Conservation (phyloP, 2,329 filamentous ascomycete species). For the Aspergillus glaucus region DNA sequence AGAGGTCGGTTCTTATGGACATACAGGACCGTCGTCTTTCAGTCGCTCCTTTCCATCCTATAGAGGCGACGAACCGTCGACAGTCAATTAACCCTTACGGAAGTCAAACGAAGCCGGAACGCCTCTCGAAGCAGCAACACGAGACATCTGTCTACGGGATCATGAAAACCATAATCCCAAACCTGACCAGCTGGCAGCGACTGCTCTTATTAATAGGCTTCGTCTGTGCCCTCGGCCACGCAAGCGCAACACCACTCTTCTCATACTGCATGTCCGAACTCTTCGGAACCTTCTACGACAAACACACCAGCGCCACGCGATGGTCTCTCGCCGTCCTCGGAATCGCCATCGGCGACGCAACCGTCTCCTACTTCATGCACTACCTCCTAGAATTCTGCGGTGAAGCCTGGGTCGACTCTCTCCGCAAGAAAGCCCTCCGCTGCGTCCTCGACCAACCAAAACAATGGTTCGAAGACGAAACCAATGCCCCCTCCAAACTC, state of each 20-base stretch:
- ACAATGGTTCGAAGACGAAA: constrained; percentile 67
- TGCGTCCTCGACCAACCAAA: constrained; percentile 69
- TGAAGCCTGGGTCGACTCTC: constrained; percentile 68
- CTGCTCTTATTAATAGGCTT: constrained; percentile 55
- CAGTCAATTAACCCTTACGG: not conserved
- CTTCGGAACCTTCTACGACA: constrained; percentile 61
- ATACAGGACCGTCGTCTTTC: not conserved
- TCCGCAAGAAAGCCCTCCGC: constrained; percentile 62
- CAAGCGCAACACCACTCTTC: constrained; percentile 65
- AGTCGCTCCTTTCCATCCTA: not conserved
- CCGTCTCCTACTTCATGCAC: constrained; percentile 59
- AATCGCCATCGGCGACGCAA: constrained; percentile 61
- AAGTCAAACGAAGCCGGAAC: not conserved
- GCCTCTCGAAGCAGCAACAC: not conserved
- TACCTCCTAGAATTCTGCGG: constrained; percentile 66
- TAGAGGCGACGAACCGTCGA: not conserved
- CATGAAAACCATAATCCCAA: constrained; percentile 64
- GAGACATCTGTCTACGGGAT: not conserved
- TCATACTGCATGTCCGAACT: constrained; percentile 69
- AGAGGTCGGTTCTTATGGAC: not conserved
- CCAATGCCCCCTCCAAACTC: constrained; percentile 59
- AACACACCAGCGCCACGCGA: constrained; percentile 45
- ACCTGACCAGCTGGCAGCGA: constrained; percentile 48
- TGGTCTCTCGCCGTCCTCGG: constrained; percentile 67
- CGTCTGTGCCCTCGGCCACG: constrained; percentile 56